phyloP scores from a whole-genome alignment of 2,329 filamentous ascomycete genomes.

The Penicillium janthinellum region DNA sequence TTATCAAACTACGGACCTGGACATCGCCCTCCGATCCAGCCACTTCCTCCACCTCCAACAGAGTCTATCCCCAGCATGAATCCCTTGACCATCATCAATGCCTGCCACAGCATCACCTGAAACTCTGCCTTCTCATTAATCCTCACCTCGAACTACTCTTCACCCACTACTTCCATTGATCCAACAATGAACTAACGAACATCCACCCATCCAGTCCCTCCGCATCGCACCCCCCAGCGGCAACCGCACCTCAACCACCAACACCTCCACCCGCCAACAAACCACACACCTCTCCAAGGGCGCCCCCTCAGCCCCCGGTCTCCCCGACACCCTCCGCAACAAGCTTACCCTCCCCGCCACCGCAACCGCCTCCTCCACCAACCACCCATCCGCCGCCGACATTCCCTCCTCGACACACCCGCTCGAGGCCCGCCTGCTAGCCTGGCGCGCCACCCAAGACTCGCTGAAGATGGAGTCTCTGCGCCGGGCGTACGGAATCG shows the following conservation, averaged over 20 bases:
- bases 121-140: background rate
- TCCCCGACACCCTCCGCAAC: constrained; percentile 89
- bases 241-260: constrained; percentile 67
- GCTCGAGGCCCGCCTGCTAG: constrained; percentile 83
- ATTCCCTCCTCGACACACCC: constrained; percentile 74
- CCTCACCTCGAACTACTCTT: too few relatives aligned
- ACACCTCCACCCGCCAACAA: constrained; percentile 59
- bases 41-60: background rate
- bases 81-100: background rate
- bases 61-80: constrained; percentile 6
- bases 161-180: background rate
- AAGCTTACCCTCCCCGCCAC: constrained; percentile 69
- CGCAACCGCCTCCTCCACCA: constrained; percentile 48
- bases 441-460: constrained; percentile 90
- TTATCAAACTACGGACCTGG: constrained; percentile 25
- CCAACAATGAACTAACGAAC: background rate
- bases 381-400: constrained; percentile 31
- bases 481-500: constrained; percentile 84
- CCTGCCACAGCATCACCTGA: background rate
- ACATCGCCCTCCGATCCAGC: constrained; percentile 11
- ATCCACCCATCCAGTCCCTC: constrained; percentile 67
- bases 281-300: constrained; percentile 67
- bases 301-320: constrained; percentile 87
- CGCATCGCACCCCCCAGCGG: constrained; percentile 76
- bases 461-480: constrained; percentile 83